These are phyloP conservation scores for Mortierella sp. DNA, from an alignment of 371 early-diverging fungal genomes.

Conservation along the genomic window DNA sequence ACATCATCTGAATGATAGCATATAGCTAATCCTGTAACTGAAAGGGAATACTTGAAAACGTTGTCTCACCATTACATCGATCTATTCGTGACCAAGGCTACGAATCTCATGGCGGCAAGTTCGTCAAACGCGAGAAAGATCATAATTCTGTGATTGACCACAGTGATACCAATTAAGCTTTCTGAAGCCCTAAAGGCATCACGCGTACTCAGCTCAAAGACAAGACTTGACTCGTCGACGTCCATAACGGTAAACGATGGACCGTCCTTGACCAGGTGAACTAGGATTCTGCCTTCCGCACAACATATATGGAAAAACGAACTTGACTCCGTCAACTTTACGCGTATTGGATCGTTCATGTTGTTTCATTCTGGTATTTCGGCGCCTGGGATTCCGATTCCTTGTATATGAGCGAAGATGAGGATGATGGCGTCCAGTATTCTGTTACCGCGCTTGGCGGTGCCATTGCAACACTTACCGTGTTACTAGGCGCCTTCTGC, in stretches of 20 bases:
- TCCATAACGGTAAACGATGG: conserved; percentile 78
- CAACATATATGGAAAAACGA: conserved; percentile 91
- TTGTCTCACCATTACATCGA: conserved; percentile 83
- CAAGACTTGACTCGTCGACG: conserved; percentile 67
- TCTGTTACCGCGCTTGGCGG: conserved; percentile 85
- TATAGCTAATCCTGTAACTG: conserved; percentile 63
- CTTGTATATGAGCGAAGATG: conserved; percentile 63
- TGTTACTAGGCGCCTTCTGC: conserved; percentile 74
- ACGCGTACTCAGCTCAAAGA: conserved; percentile 69
- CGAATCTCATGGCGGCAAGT: conserved; percentile 76
- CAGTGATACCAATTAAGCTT: conserved; percentile 92
- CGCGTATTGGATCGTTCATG: conserved; percentile 91
- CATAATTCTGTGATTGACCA: conserved; percentile 87
- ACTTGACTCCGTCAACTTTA: conserved; percentile 88
- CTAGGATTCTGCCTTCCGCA: conserved; percentile 80
- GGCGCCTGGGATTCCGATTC: conserved; percentile 81
- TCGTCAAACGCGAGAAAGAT: conserved; percentile 84
- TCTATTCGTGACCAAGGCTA: conserved; percentile 86
- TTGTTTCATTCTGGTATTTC: conserved; percentile 87
- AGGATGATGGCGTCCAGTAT: conserved; percentile 67
- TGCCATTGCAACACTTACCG: conserved; percentile 76
- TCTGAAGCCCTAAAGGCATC: conserved; percentile 84
- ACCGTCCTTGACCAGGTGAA: conserved; percentile 71
- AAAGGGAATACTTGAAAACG: conserved; percentile 79
- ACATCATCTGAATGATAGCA: conserved; percentile 56